Evolutionary conservation across 164 flowering plant species (phyloP).

Genomic region (Macadamia integrifolia): DNA sequence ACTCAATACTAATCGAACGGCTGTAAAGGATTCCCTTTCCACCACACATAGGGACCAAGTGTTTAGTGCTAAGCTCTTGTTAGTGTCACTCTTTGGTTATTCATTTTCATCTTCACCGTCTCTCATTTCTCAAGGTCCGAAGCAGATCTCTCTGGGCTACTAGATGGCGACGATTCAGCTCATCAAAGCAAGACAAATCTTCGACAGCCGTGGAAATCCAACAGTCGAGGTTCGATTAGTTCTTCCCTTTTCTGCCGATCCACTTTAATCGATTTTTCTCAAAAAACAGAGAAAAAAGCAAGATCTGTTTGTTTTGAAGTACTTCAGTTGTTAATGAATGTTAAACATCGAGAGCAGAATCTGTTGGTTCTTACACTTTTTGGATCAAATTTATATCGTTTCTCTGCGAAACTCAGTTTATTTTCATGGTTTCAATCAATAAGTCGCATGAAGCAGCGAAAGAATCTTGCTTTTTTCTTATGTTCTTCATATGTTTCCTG

Average conservation of each 20-base stretch:
- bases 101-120: too few species aligned
- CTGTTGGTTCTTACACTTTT: not conserved
- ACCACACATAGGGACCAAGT: constrained; percentile 6
- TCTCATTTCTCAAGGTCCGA: not conserved
- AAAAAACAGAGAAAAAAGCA: not conserved
- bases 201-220: constrained; percentile 93
- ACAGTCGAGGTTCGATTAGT: constrained; percentile 68
- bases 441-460: not conserved
- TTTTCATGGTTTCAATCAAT: too few species aligned
- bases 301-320: not conserved
- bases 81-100: too few species aligned
- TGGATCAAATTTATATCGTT: not conserved
- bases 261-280: not conserved
- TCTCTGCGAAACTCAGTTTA: not conserved
- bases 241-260: constrained; percentile 5
- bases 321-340: not conserved
- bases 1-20: constrained; percentile 11
- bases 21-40: not conserved
- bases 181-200: constrained; percentile 81
- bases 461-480: not conserved
- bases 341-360: not conserved
- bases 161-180: constrained; percentile 38
- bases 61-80: too few species aligned
- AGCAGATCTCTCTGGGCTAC: not conserved
- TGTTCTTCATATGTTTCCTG: not conserved